Base-by-base conservation (phyloP, 345 rosid genomes). In the Cardiospermum halicacabum region DNA sequence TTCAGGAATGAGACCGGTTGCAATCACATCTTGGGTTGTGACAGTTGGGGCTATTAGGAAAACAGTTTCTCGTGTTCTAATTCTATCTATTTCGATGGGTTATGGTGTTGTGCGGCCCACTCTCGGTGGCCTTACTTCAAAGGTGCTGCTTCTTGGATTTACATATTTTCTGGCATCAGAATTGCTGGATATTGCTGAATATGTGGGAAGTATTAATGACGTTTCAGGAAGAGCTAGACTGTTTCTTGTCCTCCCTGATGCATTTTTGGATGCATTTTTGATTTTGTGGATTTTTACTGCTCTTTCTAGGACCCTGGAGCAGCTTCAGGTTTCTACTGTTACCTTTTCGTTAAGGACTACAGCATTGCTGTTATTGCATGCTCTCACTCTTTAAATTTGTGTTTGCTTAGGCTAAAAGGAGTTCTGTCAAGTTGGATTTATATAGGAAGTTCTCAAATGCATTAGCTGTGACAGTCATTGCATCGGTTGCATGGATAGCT, bases 361-460 rank as follows among this genome's bases (percentile, higher is more conserved):
- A 13, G 39, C 61, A 27, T 54, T 16, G 37, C 31, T 54, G 56
- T 16, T 31, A 48, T 16, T 2, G 30, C 28, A 48, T 60, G 37
- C 62, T 56, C 50, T 63, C n/a, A 28, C 22, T 37, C 54, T 2
- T 53, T 28, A 19, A 67, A 42, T 37, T 63, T 56, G 28, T 53
- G 50, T 63, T 68, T 67, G 49, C 64, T 68, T 86, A 87, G 95
- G 80, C 74, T 39, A 94, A 91, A 73, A 82, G 96, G 75, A 89
- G 81, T 72, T 79, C 92, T 8, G 92, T 80, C 51, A 94, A 91
- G 85, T 72, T 91, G 84, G 96, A 94, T 62, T 83, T 85, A 49
- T 94, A 94, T 72, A 80, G 99, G 81, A 94, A 94, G 83, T 91
- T 91, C 77, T 89, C 96, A 66, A 94, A 94, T 78, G 93, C 96